Evolutionary conservation across 345 rosid genomes (phyloP), one percentile per base, ranked within the genome.

Genomic region (Salix arbutifolia): DNA sequence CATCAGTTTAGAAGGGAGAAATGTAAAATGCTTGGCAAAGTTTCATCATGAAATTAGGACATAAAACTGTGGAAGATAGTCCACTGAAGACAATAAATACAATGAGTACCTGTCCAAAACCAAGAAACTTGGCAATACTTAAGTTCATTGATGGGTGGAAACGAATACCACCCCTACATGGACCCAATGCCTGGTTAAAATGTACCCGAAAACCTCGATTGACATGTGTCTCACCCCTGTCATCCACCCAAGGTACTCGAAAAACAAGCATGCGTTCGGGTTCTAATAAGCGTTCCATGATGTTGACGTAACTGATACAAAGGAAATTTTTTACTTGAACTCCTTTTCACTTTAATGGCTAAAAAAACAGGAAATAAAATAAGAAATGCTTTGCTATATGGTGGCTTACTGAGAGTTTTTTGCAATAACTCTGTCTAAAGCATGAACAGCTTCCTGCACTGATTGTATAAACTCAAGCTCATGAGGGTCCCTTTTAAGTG

Each of bases 181-280:
- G 99, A 74, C 99, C 99, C 71, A 96, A 66, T 33, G 98, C 94
- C 88, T 91, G 98, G 80, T 88, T 96, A 85, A 96, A 96, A 71
- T 96, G 99, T 67, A 96, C 97, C 79, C 99, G 84, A 79, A 92
- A 94, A 35, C 99, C 99, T 46, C 99, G 90, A 83, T 92, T 94
- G 65, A 94, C 97, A 87, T 93, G 97, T 71, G 92, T 91, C 87
- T 94, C 99, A 67, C 99, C 99, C 72, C 94, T 91, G 77, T 96
- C 99, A 92, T 96, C 99, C 75, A 88, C 85, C 99, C 99, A 96
- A 19, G 99, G 97, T 78, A 94, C 98, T 81, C 98, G 93, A 74
- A 96, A 96, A 70, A 92, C 83, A 83, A 96, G 87, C 89, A 89
- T 91, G 10, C 98, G 91, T 79, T 96, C 98, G 19, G 98, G 99